Evolutionary conservation across 2,329 filamentous ascomycete species (phyloP).

Genomic region (Penicillium sclerotiorum): DNA sequence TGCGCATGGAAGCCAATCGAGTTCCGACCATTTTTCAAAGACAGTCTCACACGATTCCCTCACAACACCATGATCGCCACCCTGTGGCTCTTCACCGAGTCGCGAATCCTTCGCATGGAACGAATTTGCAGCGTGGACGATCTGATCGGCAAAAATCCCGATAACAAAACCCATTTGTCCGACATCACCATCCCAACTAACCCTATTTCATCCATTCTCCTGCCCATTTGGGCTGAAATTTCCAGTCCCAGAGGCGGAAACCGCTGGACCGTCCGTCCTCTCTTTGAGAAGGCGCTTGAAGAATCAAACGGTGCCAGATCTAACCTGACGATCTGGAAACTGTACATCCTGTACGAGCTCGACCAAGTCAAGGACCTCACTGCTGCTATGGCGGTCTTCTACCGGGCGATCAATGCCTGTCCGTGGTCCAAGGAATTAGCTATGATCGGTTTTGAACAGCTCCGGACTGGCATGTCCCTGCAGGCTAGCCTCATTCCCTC

Average conservation of each 20-base stretch:
- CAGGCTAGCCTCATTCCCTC: too few species aligned
- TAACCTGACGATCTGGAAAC: slow-evolving; percentile 53
- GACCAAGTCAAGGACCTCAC: slow-evolving; percentile 37
- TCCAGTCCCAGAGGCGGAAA: slow-evolving; percentile 45
- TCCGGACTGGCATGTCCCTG: slow-evolving; percentile 32
- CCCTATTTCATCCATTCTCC: slow-evolving; percentile 54
- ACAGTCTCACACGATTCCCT: slow-evolving; percentile 68
- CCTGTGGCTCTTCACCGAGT: slow-evolving; percentile 73
- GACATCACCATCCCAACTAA: slow-evolving; percentile 16
- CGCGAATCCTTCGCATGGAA: slow-evolving; percentile 72
- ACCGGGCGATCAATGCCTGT: slow-evolving; percentile 57
- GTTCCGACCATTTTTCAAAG: slow-evolving; percentile 63
- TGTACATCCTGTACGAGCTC: slow-evolving; percentile 55
- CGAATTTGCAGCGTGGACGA: slow-evolving; percentile 68
- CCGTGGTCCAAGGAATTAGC: slow-evolving; percentile 67
- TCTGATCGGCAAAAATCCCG: slow-evolving; percentile 26
- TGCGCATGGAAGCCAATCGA: slow-evolving; percentile 68
- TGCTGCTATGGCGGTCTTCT: slow-evolving; percentile 56
- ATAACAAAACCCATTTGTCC: slow-evolving; percentile 25
- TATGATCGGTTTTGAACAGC: slow-evolving; percentile 58
- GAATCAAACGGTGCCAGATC: slow-evolving; percentile 32
- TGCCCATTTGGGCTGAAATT: slow-evolving; percentile 60
- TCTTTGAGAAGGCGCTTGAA: slow-evolving; percentile 57
- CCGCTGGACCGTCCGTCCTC: slow-evolving; percentile 54
- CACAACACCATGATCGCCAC: slow-evolving; percentile 75